Evolutionary conservation across 2,329 filamentous ascomycete genomes (phyloP).

Genomic region (Didymella lethalis): DNA sequence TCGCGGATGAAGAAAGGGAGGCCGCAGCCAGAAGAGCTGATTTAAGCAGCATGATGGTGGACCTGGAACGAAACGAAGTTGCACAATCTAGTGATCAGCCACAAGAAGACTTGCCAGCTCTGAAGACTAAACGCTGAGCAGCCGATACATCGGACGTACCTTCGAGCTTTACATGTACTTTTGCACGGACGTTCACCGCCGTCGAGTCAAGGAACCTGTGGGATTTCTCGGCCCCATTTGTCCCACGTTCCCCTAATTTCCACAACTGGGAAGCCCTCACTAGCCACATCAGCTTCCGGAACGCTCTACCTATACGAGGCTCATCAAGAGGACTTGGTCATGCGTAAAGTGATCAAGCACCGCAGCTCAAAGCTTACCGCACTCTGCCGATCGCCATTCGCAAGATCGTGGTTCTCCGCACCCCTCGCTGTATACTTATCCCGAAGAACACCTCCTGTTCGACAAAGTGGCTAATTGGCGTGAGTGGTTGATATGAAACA

Average conservation of each 20-base stretch:
- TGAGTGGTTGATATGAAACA: conserved; percentile 6
- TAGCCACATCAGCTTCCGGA: conserved; percentile 5
- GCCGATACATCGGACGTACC: not conserved
- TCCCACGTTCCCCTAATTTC: conserved; percentile 33
- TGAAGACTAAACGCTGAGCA: conserved; percentile 1
- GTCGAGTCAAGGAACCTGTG: conserved; percentile 1
- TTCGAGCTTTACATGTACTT: conserved; percentile 19
- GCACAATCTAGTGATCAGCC: conserved; percentile 7
- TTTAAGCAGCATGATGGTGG: conserved; percentile 37
- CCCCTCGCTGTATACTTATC: conserved; percentile 12
- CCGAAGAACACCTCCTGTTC: conserved; percentile 10
- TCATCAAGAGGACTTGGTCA: conserved; percentile 5
- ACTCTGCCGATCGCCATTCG: conserved; percentile 5
- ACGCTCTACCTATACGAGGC: conserved; percentile 8
- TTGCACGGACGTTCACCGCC: conserved; percentile 4
- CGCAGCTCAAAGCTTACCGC: conserved; percentile 9
- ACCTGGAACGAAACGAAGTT: conserved; percentile 3
- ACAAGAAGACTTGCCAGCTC: conserved; percentile 1
- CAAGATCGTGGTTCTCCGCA: conserved; percentile 9
- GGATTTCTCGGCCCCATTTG: conserved; percentile 29
- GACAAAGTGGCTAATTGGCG: conserved; percentile 1
- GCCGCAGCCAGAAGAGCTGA: conserved; percentile 36
- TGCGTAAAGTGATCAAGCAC: conserved; percentile 2
- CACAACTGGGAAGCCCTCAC: conserved; percentile 15
- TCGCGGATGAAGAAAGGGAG: conserved; percentile 37